Evolutionary conservation across 129 eudicot genomes (phyloP).

Genomic region (Flaveria robusta): DNA sequence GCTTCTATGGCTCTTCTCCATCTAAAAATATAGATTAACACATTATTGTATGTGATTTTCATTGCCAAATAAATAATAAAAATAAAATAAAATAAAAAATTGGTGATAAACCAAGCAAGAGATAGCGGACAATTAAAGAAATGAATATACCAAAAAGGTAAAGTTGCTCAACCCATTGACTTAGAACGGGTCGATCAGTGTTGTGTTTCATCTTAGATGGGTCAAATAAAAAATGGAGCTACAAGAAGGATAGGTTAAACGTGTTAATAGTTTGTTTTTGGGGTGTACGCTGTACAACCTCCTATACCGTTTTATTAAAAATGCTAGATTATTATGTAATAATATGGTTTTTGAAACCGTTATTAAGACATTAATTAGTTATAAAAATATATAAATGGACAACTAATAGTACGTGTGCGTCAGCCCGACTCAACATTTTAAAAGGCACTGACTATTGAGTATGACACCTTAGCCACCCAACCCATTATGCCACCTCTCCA

Average conservation of each 20-base stretch:
- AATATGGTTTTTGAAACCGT: background rate
- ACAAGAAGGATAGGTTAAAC: background rate
- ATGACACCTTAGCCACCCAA: background rate
- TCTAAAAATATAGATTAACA: constrained; percentile 39
- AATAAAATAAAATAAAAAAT: no score
- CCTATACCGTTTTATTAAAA: background rate
- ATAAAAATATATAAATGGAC: background rate
- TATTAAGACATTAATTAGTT: background rate
- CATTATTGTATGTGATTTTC: constrained; percentile 2
- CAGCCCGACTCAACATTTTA: background rate
- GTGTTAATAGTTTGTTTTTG: background rate
- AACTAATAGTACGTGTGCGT: background rate
- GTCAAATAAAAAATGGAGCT: background rate
- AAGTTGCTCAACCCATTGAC: background rate
- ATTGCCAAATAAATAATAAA: no score
- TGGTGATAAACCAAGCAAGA: background rate
- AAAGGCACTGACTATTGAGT: background rate
- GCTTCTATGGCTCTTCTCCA: constrained; percentile 76
- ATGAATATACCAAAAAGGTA: background rate
- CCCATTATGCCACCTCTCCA: background rate
- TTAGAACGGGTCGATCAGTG: background rate
- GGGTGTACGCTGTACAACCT: background rate
- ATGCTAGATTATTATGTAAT: background rate
- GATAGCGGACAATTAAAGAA: background rate
- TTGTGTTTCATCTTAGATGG: background rate